Evolutionary conservation across 352 stramenopile genomes (phyloP).

Genomic region (Globisporangium abappressorium): DNA sequence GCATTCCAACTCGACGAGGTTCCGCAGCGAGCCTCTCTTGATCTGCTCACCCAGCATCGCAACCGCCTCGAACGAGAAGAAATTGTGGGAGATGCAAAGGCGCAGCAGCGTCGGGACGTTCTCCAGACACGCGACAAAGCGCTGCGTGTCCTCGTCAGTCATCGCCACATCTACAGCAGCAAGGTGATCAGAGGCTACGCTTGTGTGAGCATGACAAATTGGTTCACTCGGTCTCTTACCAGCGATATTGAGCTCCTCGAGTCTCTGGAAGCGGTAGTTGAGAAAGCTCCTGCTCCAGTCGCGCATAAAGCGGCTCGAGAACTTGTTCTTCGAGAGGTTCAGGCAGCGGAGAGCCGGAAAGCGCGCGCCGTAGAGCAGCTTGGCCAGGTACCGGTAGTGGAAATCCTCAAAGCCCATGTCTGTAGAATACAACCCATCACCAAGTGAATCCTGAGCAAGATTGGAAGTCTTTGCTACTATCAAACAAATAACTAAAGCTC

Average conservation of each 20-base stretch:
- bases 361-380: conserved; percentile 41
- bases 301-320: conserved; percentile 60
- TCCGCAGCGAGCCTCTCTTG: conserved; percentile 10
- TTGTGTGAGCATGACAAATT: background rate
- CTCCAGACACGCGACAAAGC: conserved; percentile 46
- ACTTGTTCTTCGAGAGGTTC: conserved; percentile 36
- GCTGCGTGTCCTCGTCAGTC: conserved; percentile 53
- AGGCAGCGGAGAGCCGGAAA: conserved; percentile 38
- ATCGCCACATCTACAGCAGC: conserved; percentile 29
- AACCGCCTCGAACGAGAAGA: conserved; percentile 32
- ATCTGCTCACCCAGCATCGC: conserved; percentile 31
- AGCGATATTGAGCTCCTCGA: conserved; percentile 40
- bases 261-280: conserved; percentile 34
- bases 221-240: conserved; percentile 21
- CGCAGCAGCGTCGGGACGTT: conserved; percentile 24
- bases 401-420: conserved; percentile 38
- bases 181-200: background rate
- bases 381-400: conserved; percentile 43
- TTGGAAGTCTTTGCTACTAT: too few species aligned
- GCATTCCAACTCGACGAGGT: conserved; percentile 35
- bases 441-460: background rate
- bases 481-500: too few species aligned
- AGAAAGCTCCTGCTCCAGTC: conserved; percentile 52
- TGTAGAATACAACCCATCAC: conserved; percentile 3
- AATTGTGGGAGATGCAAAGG: conserved; percentile 45